phyloP scores from a whole-genome alignment of 225 moss, liverwort and hornwort genomes.

The Physcomitrellopsis africana region DNA sequence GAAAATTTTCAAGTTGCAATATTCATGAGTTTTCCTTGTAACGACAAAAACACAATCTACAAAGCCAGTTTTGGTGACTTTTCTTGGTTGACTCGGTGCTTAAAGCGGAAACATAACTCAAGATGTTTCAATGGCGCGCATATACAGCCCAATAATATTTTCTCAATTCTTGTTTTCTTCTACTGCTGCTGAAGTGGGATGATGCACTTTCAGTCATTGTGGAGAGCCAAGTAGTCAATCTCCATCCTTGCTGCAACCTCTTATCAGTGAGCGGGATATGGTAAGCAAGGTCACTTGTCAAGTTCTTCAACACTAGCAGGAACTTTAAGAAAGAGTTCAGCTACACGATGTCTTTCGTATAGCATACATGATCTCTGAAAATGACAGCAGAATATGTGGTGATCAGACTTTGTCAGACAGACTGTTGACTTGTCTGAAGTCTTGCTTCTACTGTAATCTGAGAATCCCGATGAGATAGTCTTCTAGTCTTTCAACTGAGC shows the following conservation, averaged over 20 bases:
- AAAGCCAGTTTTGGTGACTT: not conserved
- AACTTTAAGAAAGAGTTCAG: too few relatives aligned
- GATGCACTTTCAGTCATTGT: constrained; percentile 78
- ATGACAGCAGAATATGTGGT: too few relatives aligned
- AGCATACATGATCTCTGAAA: too few relatives aligned
- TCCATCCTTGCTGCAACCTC: constrained; percentile 75
- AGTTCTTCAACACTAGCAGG: too few relatives aligned
- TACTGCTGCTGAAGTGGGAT: constrained; percentile 61
- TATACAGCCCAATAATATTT: constrained; percentile 3
- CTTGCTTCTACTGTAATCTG: not conserved
- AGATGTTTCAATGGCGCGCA: too few relatives aligned
- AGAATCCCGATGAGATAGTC: not conserved
- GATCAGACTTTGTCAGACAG: too few relatives aligned
- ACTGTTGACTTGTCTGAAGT: not conserved
- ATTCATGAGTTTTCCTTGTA: constrained; percentile 1
- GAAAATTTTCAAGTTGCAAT: constrained; percentile 51
- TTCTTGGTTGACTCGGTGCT: not conserved
- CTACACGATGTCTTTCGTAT: too few relatives aligned
- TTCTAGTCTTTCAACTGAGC: not conserved
- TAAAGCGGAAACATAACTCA: not conserved
- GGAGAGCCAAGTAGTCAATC: constrained; percentile 59
- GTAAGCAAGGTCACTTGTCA: constrained; percentile 14
- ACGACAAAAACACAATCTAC: not conserved
- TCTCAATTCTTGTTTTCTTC: constrained; percentile 12
- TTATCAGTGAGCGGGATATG: constrained; percentile 83